Evolutionary conservation across 495 filamentous ascomycete species (phyloP).

Genomic region (Amorphotheca resinae): DNA sequence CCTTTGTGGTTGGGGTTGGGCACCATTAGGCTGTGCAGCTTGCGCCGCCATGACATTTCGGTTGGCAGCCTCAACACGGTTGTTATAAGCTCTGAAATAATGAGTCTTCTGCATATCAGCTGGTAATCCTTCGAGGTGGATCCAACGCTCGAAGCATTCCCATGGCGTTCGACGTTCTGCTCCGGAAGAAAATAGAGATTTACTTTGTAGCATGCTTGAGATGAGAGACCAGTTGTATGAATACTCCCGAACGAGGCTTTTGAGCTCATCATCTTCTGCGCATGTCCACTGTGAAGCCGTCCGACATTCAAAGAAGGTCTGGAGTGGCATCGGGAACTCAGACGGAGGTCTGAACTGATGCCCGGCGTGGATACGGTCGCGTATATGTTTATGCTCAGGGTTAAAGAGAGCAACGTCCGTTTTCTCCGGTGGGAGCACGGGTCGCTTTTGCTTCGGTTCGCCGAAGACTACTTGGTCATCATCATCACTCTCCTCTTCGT

Average conservation of each 20-base stretch:
- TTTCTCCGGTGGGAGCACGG: slow-evolving; percentile 52
- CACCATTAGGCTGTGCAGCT: slow-evolving; percentile 39
- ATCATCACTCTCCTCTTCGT: slow-evolving; percentile 53
- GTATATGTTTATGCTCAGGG: slow-evolving; percentile 77
- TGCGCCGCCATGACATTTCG: slow-evolving; percentile 48
- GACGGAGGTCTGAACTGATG: slow-evolving; percentile 90
- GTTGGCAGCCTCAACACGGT: slow-evolving; percentile 68
- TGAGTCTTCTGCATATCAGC: slow-evolving; percentile 85
- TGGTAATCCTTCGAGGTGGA: slow-evolving; percentile 75
- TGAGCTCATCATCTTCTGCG: slow-evolving; percentile 80
- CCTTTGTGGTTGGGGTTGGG: slow-evolving; percentile 33
- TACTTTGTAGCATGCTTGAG: slow-evolving; percentile 59
- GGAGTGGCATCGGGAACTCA: slow-evolving; percentile 76
- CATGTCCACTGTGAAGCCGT: slow-evolving; percentile 81
- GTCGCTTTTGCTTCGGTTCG: slow-evolving; percentile 27
- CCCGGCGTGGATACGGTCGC: slow-evolving; percentile 82
- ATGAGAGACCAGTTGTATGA: slow-evolving; percentile 97
- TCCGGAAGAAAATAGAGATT: slow-evolving; percentile 64
- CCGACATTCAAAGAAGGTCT: slow-evolving; percentile 77
- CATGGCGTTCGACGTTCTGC: slow-evolving; percentile 88
- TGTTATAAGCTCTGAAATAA: slow-evolving; percentile 80
- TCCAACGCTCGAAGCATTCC: slow-evolving; percentile 98
- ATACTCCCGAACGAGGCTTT: slow-evolving; percentile 74
- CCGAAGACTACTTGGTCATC: slow-evolving; percentile 41
- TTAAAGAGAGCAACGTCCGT: slow-evolving; percentile 75